Evolutionary conservation across 2,329 filamentous ascomycete genomes (phyloP).

Genomic region (Fusarium tuaranense): DNA sequence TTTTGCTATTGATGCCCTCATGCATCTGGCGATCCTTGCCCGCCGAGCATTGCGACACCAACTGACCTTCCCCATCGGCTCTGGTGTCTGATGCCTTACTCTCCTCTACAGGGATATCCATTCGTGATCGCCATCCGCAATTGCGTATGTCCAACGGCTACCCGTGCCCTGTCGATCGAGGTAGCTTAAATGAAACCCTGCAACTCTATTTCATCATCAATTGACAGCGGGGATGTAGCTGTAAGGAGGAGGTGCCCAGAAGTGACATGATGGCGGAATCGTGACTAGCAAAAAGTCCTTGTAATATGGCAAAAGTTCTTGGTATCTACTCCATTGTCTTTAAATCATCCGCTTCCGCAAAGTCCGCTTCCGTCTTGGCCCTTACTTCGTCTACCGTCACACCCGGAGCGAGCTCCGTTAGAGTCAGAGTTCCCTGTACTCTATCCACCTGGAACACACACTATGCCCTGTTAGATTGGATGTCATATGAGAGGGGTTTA

Average conservation of each 20-base stretch:
- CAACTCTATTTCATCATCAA: constrained; percentile 49
- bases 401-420: constrained; percentile 78
- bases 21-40: constrained; percentile 18
- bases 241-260: not conserved
- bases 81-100: constrained; percentile 5
- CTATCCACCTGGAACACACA: constrained; percentile 79
- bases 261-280: constrained; percentile 21
- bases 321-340: constrained; percentile 56
- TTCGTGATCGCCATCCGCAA: constrained; percentile 17
- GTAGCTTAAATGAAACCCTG: constrained; percentile 26
- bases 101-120: constrained; percentile 1
- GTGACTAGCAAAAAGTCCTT: constrained; percentile 17
- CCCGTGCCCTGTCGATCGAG: constrained; percentile 27
- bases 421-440: constrained; percentile 68
- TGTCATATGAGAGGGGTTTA: not conserved
- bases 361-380: constrained; percentile 77
- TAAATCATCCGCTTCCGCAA: constrained; percentile 70
- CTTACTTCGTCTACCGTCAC: constrained; percentile 76
- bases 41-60: constrained; percentile 4
- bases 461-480: constrained; percentile 48
- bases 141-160: constrained; percentile 10
- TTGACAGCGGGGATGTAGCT: not conserved
- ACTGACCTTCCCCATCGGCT: constrained; percentile 30
- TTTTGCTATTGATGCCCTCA: constrained; percentile 15
- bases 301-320: constrained; percentile 11